Percentiles rank a stretch among this genome's conserved stretches.
Evolutionary conservation across 176 grass and related monocot genomes (phyloP).

Genomic region (Raddia guianensis): DNA sequence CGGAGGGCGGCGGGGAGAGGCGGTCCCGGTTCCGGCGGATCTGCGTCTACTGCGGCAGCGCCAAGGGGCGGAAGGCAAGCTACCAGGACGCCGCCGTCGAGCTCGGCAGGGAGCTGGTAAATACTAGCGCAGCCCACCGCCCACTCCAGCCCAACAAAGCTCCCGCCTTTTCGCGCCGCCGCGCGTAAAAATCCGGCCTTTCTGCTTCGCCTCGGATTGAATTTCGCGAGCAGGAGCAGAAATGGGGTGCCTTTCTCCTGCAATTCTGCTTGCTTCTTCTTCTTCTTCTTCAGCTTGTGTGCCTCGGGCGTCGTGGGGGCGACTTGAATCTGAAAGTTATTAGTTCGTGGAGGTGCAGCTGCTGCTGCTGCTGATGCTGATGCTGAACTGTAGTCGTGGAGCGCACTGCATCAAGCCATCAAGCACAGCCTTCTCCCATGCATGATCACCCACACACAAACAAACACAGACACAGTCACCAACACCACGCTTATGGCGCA

Average conservation of each 20-base stretch:
- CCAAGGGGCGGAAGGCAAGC: slow-evolving; percentile 67
- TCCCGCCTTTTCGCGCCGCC: slow-evolving; percentile 20
- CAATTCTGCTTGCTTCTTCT: not conserved
- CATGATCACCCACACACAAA: slow-evolving; percentile 38
- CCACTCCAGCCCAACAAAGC: not conserved
- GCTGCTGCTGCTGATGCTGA: slow-evolving; percentile 13
- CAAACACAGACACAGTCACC: too few species aligned
- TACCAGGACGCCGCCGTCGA: slow-evolving; percentile 88
- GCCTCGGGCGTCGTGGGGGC: not conserved
- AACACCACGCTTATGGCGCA: not conserved
- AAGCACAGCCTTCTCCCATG: slow-evolving; percentile 49
- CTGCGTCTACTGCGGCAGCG: slow-evolving; percentile 90
- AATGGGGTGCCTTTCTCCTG: not conserved
- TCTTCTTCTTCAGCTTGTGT: not conserved
- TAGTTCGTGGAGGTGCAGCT: not conserved
- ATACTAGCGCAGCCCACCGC: too few species aligned
- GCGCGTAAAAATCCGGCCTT: not conserved
- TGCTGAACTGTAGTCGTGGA: slow-evolving; percentile 56
- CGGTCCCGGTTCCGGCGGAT: slow-evolving; percentile 74
- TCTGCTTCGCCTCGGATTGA: not conserved
- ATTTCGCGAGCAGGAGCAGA: not conserved
- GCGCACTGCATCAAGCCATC: slow-evolving; percentile 39
- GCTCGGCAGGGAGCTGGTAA: slow-evolving; percentile 84
- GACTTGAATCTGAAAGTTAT: not conserved
- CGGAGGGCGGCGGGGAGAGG: slow-evolving; percentile 43